Percentiles rank a stretch among this genome's conserved stretches.
These are phyloP conservation scores for Fusarium concolor DNA, from an alignment of 2,329 filamentous ascomycete species.

Conservation along the genomic window DNA sequence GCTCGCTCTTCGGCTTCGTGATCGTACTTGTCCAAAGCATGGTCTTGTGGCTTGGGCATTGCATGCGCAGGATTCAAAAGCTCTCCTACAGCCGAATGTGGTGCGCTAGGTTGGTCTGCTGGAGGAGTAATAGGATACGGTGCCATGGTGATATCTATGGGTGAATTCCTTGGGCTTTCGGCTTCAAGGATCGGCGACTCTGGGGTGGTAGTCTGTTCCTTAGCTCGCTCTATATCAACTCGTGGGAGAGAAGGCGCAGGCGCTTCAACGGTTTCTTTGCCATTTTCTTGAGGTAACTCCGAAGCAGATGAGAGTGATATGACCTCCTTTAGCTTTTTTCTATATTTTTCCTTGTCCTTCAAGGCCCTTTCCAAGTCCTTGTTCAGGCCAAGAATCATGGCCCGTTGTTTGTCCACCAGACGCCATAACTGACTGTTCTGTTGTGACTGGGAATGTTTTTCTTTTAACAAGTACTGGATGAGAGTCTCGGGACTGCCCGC, in stretches of 20 bases:
- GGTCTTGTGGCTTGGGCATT: constrained; percentile 72
- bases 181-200: constrained; percentile 64
- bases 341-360: constrained; percentile 95
- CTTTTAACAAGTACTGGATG: constrained; percentile 87
- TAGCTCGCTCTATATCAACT: constrained; percentile 43
- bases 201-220: constrained; percentile 46
- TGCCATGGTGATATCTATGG: constrained; percentile 69
- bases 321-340: constrained; percentile 87
- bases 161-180: constrained; percentile 65
- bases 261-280: constrained; percentile 16
- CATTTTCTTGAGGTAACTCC: constrained; percentile 39
- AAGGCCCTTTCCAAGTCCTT: constrained; percentile 91
- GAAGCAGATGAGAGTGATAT: constrained; percentile 57
- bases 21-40: constrained; percentile 68
- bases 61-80: constrained; percentile 67
- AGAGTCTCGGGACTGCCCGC: constrained; percentile 91
- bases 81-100: constrained; percentile 60
- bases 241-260: constrained; percentile 32
- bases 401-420: constrained; percentile 93
- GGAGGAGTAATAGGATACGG: constrained; percentile 75
- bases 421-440: constrained; percentile 96
- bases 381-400: constrained; percentile 93
- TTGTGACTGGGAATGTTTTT: constrained; percentile 87
- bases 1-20: constrained; percentile 64
- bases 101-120: constrained; percentile 59